Evolutionary conservation across 441 rosid genomes (phyloP), one percentile per base, ranked within the genome.

Genomic region (Arabidopsis hybrid): DNA sequence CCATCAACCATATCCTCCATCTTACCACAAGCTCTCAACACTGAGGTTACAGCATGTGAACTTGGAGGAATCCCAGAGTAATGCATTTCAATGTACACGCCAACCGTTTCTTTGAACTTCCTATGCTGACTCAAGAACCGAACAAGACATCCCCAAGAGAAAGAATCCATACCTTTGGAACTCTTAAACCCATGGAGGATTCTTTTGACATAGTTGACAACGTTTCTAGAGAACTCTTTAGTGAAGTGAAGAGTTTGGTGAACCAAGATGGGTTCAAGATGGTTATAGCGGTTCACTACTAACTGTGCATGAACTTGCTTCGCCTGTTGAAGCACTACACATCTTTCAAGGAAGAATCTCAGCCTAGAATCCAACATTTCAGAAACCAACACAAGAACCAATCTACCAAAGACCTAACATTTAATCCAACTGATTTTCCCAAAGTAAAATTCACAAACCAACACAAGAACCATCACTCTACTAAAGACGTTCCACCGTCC

Each of bases 1-100:
- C 89, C 92, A 60, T 80, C 81, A 2, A 61, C 35, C 76, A 61
- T 60, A 32, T 70, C 52, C 42, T 52, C 65, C 31, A 55, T 80
- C 85, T 88, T 80, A 55, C 89, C 84, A 61, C 88, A 86, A 21
- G 87, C 86, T 60, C 86, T 82, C 69, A 91, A 61, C 14, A 80
- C 84, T 65, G 96, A 88, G 3, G 96, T 84, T 8, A 87, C 14
- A n/a, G 92, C 85, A 77, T 84, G 89, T 29, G 87, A 74, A 32
- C 73, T 86, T 2, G 91, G 88, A 57, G 43, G 75, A 26, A 81
- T 21, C 6, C 89, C 88, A 31, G 63, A 75, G 62, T 75, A 65
- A 61, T 72, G 81, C 94, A 89, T 85, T 65, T 84, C 68, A 42
- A 83, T 69, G 69, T 85, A 89, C 47, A 82, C 68, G 53, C 50